Evolutionary conservation across 495 filamentous ascomycete species (phyloP), one percentile per base, ranked within the genome.

Genomic region (Melanomma pulvis-pyrius): DNA sequence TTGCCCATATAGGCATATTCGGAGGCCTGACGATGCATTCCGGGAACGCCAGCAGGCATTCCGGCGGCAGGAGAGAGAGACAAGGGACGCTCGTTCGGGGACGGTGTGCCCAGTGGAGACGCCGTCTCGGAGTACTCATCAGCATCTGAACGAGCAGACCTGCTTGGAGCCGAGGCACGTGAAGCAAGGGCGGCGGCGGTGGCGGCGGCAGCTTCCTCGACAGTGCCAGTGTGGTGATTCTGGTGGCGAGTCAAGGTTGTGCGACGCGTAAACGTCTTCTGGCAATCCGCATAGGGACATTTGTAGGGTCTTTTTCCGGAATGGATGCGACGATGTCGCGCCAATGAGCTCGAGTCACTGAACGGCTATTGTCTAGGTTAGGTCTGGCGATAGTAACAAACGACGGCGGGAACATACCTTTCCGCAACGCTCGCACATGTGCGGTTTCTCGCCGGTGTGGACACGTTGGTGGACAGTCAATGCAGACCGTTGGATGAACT

Each of bases 401-500:
- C 62, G 25, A 44, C 29, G 17, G 17, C 49, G 25, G 30, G 4
- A 32, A 57, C 77, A 61, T 84, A 97, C 93, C 88, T 98, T 98
- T 74, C 92, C 90, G 77, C 94, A 98, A 66, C 90, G 83, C 78
- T 98, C 96, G 75, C 94, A 98, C 89, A 93, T 92, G 73, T 98
- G 94, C 8, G 94, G 94, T 76, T 98, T 98, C 77, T 98, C 94
- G 49, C 94, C 94, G 1, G 94, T 98, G 71, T 98, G 94, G 32
- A 98, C 94, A 54, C 94, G 88, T 66, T 88, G 86, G 76, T 98
- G 94, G 3, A 98, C 94, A 0, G 94, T 98, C 75, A 98, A 81
- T 9, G 94, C 94, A n/a, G 94, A 97, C 34, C 94, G 87, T 73
- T 98, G 94, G 68, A 98, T 98, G 75, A 98, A 98, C 72, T 93